phyloP scores from a whole-genome alignment of 768 basidiomycete genomes.

The Myochromella boudieri region DNA sequence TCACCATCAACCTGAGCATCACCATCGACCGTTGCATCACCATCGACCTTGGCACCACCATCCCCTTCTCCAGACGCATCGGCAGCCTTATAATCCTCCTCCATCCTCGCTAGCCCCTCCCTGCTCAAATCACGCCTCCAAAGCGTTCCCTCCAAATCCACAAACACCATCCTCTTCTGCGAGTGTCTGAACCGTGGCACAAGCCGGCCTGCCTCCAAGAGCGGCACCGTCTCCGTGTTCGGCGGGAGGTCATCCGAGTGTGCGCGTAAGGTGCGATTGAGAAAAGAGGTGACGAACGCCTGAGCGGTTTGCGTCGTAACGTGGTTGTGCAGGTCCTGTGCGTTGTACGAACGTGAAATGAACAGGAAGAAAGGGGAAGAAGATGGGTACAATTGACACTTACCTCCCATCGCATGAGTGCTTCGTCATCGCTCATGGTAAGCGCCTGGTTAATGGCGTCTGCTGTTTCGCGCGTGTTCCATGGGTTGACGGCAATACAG shows the following conservation, averaged over 20 bases:
- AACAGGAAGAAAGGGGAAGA: neutral
- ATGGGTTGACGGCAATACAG: constrained; percentile 85
- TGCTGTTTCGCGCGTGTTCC: constrained; percentile 82
- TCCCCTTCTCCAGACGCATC: constrained; percentile 9
- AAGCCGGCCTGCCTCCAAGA: constrained; percentile 43
- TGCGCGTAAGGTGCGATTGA: constrained; percentile 70
- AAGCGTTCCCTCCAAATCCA: constrained; percentile 82
- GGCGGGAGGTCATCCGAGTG: constrained; percentile 53
- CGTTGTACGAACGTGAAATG: neutral
- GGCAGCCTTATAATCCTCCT: constrained; percentile 26
- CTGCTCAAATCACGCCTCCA: constrained; percentile 62
- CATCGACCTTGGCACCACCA: neutral
- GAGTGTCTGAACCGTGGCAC: constrained; percentile 69
- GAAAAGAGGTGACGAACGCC: constrained; percentile 77
- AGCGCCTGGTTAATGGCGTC: constrained; percentile 50
- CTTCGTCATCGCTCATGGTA: constrained; percentile 77
- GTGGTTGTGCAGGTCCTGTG: constrained; percentile 75
- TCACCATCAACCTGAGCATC: neutral
- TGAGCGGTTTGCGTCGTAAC: constrained; percentile 88
- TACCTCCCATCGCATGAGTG: constrained; percentile 72
- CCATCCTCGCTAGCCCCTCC: constrained; percentile 39
- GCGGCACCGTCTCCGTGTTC: constrained; percentile 25
- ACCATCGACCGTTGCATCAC: neutral
- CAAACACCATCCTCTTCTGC: constrained; percentile 59
- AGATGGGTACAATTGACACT: constrained; percentile 8